Evolutionary conservation across 108 stramenopile species (phyloP), one percentile per base, ranked within the genome.

Genomic region (Pseudonitzschia delicatissima): DNA sequence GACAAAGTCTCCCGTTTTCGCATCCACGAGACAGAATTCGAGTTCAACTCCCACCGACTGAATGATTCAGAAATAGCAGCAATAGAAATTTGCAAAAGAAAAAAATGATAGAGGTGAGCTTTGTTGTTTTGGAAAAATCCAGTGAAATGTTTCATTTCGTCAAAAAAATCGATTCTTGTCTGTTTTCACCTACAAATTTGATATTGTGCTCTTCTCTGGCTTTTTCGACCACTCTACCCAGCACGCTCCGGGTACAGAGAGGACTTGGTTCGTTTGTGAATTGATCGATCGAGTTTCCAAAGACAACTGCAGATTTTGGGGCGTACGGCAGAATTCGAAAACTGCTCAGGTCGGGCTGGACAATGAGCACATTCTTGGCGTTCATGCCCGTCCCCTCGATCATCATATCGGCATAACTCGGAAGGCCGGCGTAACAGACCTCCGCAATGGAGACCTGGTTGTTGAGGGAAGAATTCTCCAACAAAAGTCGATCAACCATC

Each of bases 321-420:
- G 83, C 74, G 48, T 93, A 93, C 15, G 92, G 92, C 39, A 93
- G 74, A 12, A 84, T 64, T 20, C 85, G 75, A 23, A 93, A 59
- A 39, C 73, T 87, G 15, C 44, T 53, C 4, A 87, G 44, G 62
- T 90, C 92, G 2, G 92, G 87, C 27, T 80, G 58, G 13, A 93
- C 45, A 8, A 50, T 72, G 3, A 90, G 58, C 4, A 85, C 76
- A 57, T 84, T 69, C 28, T 66, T 52, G 35, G 87, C 86, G 45
- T 74, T 68, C 51, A 93, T 45, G 18, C 81, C 82, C 4, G 87
- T 76, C 0, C 74, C 84, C 26, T 47, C 33, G 29, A 81, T 52
- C 21, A 78, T 68, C 1, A 64, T 53, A 72, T 90, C 88, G 8
- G 76, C 80, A 42, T 77, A 74, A 15, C 62, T 60, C 5, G 88